Conservation (phyloP, 1,139 yeast genomes). For the Yamadazyma buinensis region DNA sequence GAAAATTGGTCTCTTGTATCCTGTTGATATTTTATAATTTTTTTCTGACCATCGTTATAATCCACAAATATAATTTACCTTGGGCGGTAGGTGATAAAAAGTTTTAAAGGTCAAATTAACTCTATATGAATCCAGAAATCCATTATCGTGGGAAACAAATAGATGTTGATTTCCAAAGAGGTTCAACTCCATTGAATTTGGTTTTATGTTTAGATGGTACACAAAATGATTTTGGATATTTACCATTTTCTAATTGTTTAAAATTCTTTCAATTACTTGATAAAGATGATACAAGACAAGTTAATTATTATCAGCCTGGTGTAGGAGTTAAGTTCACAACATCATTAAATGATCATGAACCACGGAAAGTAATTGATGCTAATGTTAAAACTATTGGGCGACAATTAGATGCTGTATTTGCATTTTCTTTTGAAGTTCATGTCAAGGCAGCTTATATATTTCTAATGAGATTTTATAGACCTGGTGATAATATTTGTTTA, state of each 20-base stretch:
- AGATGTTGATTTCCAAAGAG: not conserved
- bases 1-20: too few relatives aligned
- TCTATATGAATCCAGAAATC: too few relatives aligned
- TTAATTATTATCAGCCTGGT: constrained; percentile 67
- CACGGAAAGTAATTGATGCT: constrained; percentile 14
- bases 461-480: constrained; percentile 42
- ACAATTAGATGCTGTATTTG: constrained; percentile 47
- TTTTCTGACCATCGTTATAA: too few relatives aligned
- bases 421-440: constrained; percentile 51
- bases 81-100: too few relatives aligned
- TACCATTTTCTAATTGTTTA: constrained; percentile 53
- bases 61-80: too few relatives aligned
- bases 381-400: constrained; percentile 15
- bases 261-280: constrained; percentile 52
- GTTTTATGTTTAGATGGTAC: constrained; percentile 66
- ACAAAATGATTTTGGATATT: constrained; percentile 52
- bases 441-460: constrained; percentile 54
- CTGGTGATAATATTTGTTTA: constrained; percentile 49
- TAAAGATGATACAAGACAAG: constrained; percentile 34
- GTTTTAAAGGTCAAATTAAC: too few relatives aligned
- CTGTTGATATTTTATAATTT: too few relatives aligned
- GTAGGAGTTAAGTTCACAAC: constrained; percentile 50
- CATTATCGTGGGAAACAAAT: not conserved
- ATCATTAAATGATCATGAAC: constrained; percentile 18
- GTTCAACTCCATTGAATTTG: constrained; percentile 11